Evolutionary conservation across 176 grass and related monocot genomes (phyloP).

Genomic region (Triticum monococcum): DNA sequence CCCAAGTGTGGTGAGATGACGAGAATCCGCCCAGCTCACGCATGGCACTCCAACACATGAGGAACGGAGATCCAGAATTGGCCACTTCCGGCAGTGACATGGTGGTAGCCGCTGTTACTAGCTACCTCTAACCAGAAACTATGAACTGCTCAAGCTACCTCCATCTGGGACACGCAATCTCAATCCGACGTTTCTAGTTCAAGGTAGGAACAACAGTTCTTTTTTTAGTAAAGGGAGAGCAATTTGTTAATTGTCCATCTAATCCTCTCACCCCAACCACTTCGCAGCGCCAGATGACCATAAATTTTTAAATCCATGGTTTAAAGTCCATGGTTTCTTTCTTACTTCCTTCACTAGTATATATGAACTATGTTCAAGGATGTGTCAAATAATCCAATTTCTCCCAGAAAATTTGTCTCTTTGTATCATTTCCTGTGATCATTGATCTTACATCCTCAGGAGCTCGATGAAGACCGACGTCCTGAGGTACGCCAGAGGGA

Average conservation of each 20-base stretch:
- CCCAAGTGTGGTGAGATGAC: too few species aligned
- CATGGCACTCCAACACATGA: background rate
- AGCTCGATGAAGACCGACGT: slow-evolving; percentile 25
- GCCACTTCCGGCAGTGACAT: background rate
- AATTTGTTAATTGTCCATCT: background rate
- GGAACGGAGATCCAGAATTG: background rate
- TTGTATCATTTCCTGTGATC: background rate
- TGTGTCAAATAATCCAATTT: background rate
- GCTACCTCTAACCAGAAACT: background rate
- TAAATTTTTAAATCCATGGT: background rate
- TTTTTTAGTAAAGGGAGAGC: background rate
- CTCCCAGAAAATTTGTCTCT: background rate
- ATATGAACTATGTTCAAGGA: background rate
- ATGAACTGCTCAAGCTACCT: background rate
- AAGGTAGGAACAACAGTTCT: background rate
- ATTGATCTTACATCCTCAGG: background rate
- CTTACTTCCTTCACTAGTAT: background rate
- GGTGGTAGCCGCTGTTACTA: background rate
- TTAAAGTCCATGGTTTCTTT: background rate
- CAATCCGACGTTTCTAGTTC: background rate
- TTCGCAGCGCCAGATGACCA: too few species aligned
- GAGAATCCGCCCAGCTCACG: background rate
- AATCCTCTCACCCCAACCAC: too few species aligned
- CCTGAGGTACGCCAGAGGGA: slow-evolving; percentile 25
- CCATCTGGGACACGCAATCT: background rate